phyloP scores from a whole-genome alignment of 2,329 filamentous ascomycete species.

The Exophiala sp. region DNA sequence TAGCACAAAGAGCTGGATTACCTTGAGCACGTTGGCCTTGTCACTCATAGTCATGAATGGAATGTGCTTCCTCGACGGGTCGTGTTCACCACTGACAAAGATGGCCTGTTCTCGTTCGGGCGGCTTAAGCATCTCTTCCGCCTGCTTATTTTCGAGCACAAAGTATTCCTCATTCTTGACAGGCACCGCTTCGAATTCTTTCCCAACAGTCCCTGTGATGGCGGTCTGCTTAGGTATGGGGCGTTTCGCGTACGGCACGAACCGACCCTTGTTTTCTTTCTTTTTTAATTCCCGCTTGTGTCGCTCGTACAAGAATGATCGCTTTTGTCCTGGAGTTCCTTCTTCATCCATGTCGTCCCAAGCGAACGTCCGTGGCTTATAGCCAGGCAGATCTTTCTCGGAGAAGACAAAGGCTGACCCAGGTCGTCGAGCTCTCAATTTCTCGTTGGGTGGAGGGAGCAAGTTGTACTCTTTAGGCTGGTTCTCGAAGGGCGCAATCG shows the following conservation, averaged over 20 bases:
- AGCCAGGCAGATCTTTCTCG: slow-evolving; percentile 85
- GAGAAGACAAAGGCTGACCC: slow-evolving; percentile 89
- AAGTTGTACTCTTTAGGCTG: slow-evolving; percentile 89
- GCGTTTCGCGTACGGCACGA: slow-evolving; percentile 55
- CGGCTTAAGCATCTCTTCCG: slow-evolving; percentile 58
- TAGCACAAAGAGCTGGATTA: slow-evolving; percentile 40
- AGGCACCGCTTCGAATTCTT: slow-evolving; percentile 73
- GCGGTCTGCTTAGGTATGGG: slow-evolving; percentile 78
- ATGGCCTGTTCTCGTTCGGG: slow-evolving; percentile 31
- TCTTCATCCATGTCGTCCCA: slow-evolving; percentile 40
- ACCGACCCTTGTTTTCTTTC: slow-evolving; percentile 50
- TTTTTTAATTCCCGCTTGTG: slow-evolving; percentile 44
- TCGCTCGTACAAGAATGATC: slow-evolving; percentile 46
- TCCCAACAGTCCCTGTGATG: slow-evolving; percentile 67
- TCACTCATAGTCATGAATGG: slow-evolving; percentile 18
- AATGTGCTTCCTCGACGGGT: slow-evolving; percentile 19
- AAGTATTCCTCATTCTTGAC: slow-evolving; percentile 69
- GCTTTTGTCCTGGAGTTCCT: slow-evolving; percentile 40
- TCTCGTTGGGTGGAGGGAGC: slow-evolving; percentile 60
- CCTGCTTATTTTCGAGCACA: slow-evolving; percentile 56
- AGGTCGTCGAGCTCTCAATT: slow-evolving; percentile 46
- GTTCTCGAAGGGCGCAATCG: slow-evolving; percentile 63
- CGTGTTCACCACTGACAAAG: slow-evolving; percentile 17
- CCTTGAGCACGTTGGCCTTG: slow-evolving; percentile 18
- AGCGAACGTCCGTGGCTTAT: slow-evolving; percentile 42